Evolutionary conservation across 2,329 filamentous ascomycete species (phyloP), one percentile per base, ranked within the genome.

Genomic region (Diaporthe vexans): DNA sequence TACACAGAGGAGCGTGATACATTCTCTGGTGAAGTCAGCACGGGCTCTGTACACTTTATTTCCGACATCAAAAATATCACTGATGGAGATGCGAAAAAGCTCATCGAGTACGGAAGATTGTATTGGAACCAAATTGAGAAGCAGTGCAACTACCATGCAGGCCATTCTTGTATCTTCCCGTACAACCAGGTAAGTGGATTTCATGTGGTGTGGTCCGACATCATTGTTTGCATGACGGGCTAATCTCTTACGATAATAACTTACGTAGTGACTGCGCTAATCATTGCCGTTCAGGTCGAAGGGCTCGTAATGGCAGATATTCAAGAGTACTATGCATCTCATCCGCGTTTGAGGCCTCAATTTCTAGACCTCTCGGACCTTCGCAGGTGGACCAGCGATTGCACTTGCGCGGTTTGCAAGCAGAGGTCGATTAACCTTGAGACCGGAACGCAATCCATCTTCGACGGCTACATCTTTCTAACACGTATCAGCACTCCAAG

Each of bases 261-360:
- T 21, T 3, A 19, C 24, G 0, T 13, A 52, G 21, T 56, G 33
- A 46, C 54, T 21, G n/a, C 29, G 35, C 35, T 56, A 9, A 52
- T n/a, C n/a, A 52, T 0, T 13, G 48, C 21, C 21, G 19, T 19
- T 9, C 21, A 73, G 71, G 51, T 73, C n/a, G 71, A 73, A 10
- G 77, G 78, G 13, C 56, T 78, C 3, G 75, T 77, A 4, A 79
- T 79, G 77, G 43, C 58, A 10, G 77, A 79, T 52, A 15, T 59
- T 26, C 13, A 59, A 43, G 2, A 26, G 15, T 59, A 9, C 59
- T 73, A 57, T 24, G 13, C 17, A 21, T 26, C 3, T 5, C 7
- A 19, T 11, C 9, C 3, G 4, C 6, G 1, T 10, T 0, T 2
- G 2, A 57, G 10, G 19, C 71, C 51, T 1, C 1, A 3, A 1